Conservation (phyloP, 73 alveolate genomes). For the Paramecium sonneborni region DNA sequence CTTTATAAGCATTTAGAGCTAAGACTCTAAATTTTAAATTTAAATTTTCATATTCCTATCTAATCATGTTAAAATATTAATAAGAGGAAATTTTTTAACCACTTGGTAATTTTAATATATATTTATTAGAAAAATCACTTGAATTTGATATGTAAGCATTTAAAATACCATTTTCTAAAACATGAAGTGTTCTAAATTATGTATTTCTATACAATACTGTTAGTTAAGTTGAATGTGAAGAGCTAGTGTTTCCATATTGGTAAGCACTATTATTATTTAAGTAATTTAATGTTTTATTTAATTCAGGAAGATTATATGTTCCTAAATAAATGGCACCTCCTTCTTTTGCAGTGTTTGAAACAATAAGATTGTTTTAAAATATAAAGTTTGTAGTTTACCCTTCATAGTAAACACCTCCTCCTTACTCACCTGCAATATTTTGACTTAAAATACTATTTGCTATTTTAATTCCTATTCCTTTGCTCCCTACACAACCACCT, state of each 20-base stretch:
- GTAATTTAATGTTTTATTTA: background rate
- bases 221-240: background rate
- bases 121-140: background rate
- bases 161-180: background rate
- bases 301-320: background rate
- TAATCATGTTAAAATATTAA: background rate
- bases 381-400: background rate
- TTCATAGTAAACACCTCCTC: background rate
- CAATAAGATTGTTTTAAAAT: background rate
- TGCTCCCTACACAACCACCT: background rate
- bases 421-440: background rate
- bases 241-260: background rate
- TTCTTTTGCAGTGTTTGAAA: background rate
- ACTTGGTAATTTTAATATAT: background rate
- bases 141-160: background rate
- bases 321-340: background rate
- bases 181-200: background rate
- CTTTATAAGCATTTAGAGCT: background rate
- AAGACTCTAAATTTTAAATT: background rate
- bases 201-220: background rate
- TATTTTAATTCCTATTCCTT: background rate
- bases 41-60: background rate
- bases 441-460: background rate
- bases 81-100: background rate
- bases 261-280: background rate